Evolutionary conservation across 192 early-diverging fungal genomes (phyloP), one percentile per base, ranked within the genome.

Genomic region (Umbelopsis sp.): DNA sequence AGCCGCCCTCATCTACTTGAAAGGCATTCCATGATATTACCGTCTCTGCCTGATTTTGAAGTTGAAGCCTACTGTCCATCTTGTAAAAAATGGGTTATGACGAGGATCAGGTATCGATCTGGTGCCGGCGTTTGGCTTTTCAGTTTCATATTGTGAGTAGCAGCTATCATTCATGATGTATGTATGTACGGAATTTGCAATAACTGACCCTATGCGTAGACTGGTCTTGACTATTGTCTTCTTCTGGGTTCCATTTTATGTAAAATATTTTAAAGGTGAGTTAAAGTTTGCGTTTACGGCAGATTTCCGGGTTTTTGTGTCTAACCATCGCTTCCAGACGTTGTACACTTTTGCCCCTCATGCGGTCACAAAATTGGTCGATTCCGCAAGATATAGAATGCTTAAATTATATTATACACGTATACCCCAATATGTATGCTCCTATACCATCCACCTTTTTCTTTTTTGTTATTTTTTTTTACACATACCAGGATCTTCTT

Each of bases 211-310:
- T 4, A 4, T 34, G 3, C 17, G 2, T 17, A 62, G 56, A 62
- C 26, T 62, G 10, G 56, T 62, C 31, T 34, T 62, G 11, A 62
- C 56, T 12, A 62, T 62, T 34, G 56, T 62, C 16, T 62, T 62
- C 56, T 62, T 62, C 31, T 62, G 56, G 56, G 20, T 62, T 20
- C 56, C 56, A 12, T 62, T 62, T n/a, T 62, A 62, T 62, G 56
- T 62, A 62, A 62, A 62, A 62, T 62, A 62, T 34, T 62, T 62
- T 32, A 62, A 62, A 62, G 56, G 56, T 62, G 16, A 7, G 47
- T 49, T 49, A 21, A 17, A 49, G 5, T 2, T 21, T 49, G 47
- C 8, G 4, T 5, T 49, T 4, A 21, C 10, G 16, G 47, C n/a
- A 4, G 20, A n/a, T n/a, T 21, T 6, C 2, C 47, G 11, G 47